Conservation (phyloP, 176 grass and related monocot species). For the Eleusine indica region DNA sequence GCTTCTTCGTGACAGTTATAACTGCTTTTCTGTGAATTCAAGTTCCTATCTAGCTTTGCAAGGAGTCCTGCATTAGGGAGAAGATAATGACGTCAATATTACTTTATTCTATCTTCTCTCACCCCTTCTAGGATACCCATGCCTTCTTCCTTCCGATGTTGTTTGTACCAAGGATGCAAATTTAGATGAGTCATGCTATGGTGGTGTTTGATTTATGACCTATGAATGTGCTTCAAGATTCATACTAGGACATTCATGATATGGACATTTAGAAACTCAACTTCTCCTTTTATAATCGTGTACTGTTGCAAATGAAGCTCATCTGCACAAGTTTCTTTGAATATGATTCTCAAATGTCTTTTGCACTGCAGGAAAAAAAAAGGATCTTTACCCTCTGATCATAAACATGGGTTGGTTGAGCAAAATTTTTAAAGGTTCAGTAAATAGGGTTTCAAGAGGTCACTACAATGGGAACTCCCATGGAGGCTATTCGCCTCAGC, state of each 20-base stretch:
- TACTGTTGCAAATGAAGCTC: background rate
- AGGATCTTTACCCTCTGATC: constrained; percentile 28
- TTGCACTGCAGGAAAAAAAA: constrained; percentile 32
- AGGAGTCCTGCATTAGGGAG: constrained; percentile 19
- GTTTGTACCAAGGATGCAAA: background rate
- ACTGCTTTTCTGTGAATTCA: constrained; percentile 15
- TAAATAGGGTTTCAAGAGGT: constrained; percentile 65
- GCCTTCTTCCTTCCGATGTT: constrained; percentile 6
- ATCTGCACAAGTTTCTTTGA: constrained; percentile 16
- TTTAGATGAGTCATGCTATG: background rate
- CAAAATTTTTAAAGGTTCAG: constrained; percentile 74
- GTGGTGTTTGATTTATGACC: background rate
- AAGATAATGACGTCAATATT: constrained; percentile 6
- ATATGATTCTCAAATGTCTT: constrained; percentile 25
- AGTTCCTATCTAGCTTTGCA: constrained; percentile 1
- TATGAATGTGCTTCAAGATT: no score
- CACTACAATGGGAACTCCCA: constrained; percentile 57
- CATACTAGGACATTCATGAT: background rate
- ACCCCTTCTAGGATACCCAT: background rate
- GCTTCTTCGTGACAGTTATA: background rate
- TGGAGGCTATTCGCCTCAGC: constrained; percentile 46
- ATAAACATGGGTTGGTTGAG: constrained; percentile 75
- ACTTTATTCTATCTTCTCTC: constrained; percentile 14
- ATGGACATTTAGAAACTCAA: background rate
- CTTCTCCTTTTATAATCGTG: background rate